Evolutionary conservation across 2,329 filamentous ascomycete genomes (phyloP).

Genomic region (Microsporum audouinii): DNA sequence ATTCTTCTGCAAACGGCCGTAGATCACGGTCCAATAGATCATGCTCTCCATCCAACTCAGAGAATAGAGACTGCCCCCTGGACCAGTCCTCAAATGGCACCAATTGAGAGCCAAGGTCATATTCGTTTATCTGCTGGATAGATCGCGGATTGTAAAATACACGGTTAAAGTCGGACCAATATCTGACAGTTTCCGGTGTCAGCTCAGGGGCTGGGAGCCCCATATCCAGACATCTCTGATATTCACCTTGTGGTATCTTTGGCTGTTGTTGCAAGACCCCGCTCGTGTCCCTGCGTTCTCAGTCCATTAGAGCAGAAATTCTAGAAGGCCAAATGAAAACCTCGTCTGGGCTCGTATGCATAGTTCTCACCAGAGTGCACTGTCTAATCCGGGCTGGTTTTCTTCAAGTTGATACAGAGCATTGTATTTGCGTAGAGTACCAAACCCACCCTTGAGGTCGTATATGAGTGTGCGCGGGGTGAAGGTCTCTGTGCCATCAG

Average conservation of each 20-base stretch:
- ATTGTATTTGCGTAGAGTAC: conserved; percentile 75
- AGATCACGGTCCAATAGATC: conserved; percentile 87
- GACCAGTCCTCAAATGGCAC: conserved; percentile 72
- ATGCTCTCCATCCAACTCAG: conserved; percentile 61
- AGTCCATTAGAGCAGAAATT: not conserved
- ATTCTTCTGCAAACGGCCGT: conserved; percentile 79
- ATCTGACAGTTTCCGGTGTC: conserved; percentile 62
- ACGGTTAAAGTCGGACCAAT: conserved; percentile 92
- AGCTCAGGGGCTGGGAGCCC: conserved; percentile 55
- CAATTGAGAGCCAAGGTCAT: conserved; percentile 66
- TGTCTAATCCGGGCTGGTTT: conserved; percentile 20
- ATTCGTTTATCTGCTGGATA: conserved; percentile 76
- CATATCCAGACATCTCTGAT: conserved; percentile 67
- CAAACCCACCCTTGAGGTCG: conserved; percentile 88
- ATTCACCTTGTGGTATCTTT: conserved; percentile 58
- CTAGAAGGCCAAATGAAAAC: not conserved
- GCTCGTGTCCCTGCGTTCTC: conserved; percentile 48
- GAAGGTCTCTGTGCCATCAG: conserved; percentile 79
- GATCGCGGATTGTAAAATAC: conserved; percentile 88
- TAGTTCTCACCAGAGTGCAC: conserved; percentile 35
- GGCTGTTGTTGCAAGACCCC: conserved; percentile 57
- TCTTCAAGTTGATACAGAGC: conserved; percentile 60
- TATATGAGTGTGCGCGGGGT: conserved; percentile 87
- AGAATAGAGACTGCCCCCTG: conserved; percentile 64
- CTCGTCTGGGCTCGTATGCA: not conserved